Base-by-base conservation (phyloP, 805 yeast species). In the Maudiozyma bulderi region DNA sequence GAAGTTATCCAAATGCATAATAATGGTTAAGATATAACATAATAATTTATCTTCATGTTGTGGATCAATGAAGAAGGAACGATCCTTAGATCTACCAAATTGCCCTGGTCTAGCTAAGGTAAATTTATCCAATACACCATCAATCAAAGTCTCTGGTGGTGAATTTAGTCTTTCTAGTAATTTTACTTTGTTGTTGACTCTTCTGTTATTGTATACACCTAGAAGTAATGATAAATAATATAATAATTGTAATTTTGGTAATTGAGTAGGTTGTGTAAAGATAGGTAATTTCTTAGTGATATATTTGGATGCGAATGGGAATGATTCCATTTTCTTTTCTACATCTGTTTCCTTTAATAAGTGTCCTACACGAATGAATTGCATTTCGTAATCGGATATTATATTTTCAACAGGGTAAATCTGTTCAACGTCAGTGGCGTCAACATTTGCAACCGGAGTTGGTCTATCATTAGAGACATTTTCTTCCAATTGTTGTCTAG, bases 21-120 rank as follows among this genome's bases (percentile, higher is more conserved):
- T 73, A 40, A 84, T 68, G 6, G 84, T 85, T 52, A 93, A 70
- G 44, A 89, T 72, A 67, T 80, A 84, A 67, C 96, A 85, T 55
- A 93, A 71, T 45, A 93, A 72, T 68, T 84, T 88, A 68, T 88
- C 96, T 66, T 88, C 96, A 61, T 80, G 78, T 58, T 79, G 83
- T 40, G 98, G 96, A 61, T 93, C 97, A 52, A 93, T 78, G 53
- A 77, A 73, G 64, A 78, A 91, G n/a, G 83, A 75, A 57, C 82
- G 77, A 53, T 83, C 88, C 62, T 82, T 84, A n/a, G 85, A 70
- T 65, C 78, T 81, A 50, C 93, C 95, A 53, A 80, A 76, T 46
- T 73, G 76, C 7, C 86, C 79, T 7, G 86, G 74, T 57, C 76
- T 78, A 32, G 76, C 60, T 31, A 82, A 76, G 11, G 97, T 77